A percentile compares a stretch with the other conserved stretches of the same genome.
Evolutionary conservation across 805 yeast genomes (phyloP).

Genomic region (Starmerella floris): DNA sequence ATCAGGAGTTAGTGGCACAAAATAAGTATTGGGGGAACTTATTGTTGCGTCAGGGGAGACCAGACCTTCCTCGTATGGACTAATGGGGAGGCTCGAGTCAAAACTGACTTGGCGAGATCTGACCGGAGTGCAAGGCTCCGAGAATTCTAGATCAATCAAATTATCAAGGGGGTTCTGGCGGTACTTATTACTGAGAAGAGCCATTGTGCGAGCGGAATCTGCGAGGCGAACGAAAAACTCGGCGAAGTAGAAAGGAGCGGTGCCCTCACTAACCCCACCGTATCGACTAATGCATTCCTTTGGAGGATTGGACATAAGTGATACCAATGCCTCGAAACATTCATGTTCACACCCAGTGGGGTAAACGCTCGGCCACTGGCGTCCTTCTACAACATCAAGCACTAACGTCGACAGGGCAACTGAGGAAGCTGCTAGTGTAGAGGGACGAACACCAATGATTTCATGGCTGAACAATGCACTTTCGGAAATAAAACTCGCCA

Average conservation of each 20-base stretch:
- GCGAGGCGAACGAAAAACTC: conserved; percentile 8
- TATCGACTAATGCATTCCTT: conserved; percentile 12
- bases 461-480: conserved; percentile 26
- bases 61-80: conserved; percentile 3
- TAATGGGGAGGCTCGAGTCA: neutral
- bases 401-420: conserved; percentile 25
- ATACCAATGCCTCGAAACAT: conserved; percentile 22
- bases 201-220: neutral
- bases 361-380: conserved; percentile 13
- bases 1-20: conserved; percentile 8
- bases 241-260: conserved; percentile 5
- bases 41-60: neutral
- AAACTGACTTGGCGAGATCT: conserved; percentile 2
- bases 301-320: conserved; percentile 18
- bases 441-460: conserved; percentile 23
- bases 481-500: conserved; percentile 28
- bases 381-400: conserved; percentile 16
- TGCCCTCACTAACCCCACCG: conserved; percentile 1
- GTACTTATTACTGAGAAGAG: neutral
- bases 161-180: neutral
- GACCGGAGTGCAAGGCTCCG: conserved; percentile 6
- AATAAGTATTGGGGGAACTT: neutral
- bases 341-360: conserved; percentile 14
- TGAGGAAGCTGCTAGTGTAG: conserved; percentile 28
- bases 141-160: neutral